These are phyloP conservation scores for Pythium graminicola DNA, from an alignment of 352 stramenopile species.

Conservation along the genomic window DNA sequence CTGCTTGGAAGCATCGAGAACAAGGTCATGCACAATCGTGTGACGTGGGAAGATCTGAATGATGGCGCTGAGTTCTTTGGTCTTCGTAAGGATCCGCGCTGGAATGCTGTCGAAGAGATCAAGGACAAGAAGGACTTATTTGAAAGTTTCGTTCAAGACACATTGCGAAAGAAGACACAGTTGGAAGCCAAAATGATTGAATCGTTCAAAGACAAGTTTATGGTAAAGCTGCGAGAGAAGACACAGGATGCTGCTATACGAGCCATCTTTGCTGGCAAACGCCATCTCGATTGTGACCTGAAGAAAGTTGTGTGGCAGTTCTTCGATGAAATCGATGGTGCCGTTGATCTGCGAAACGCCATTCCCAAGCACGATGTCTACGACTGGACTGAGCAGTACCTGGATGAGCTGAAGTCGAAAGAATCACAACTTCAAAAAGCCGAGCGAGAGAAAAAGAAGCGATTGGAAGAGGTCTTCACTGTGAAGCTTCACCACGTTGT, in stretches of 20 bases:
- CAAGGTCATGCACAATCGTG: conserved; percentile 14
- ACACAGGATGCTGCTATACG: conserved; percentile 13
- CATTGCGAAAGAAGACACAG: conserved; percentile 48
- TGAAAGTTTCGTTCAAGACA: conserved; percentile 53
- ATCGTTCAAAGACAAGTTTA: conserved; percentile 34
- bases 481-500: conserved; percentile 29
- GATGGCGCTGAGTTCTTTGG: conserved; percentile 46
- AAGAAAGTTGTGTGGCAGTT: conserved; percentile 44
- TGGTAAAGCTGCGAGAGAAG: conserved; percentile 31
- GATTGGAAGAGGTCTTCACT: conserved; percentile 24
- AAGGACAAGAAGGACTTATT: conserved; percentile 73
- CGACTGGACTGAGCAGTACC: conserved; percentile 47
- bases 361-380: conserved; percentile 50
- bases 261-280: conserved; percentile 20
- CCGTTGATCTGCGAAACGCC: conserved; percentile 16
- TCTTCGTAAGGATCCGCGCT: conserved; percentile 58
- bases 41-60: conserved; percentile 45
- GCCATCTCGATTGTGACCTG: conserved; percentile 36
- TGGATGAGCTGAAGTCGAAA: conserved; percentile 39
- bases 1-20: conserved; percentile 50
- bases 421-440: conserved; percentile 39
- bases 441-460: conserved; percentile 39
- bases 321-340: conserved; percentile 28
- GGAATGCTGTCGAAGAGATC: conserved; percentile 47
- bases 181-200: conserved; percentile 36